phyloP scores from a whole-genome alignment of 495 filamentous ascomycete species.

The Podospora australis region DNA sequence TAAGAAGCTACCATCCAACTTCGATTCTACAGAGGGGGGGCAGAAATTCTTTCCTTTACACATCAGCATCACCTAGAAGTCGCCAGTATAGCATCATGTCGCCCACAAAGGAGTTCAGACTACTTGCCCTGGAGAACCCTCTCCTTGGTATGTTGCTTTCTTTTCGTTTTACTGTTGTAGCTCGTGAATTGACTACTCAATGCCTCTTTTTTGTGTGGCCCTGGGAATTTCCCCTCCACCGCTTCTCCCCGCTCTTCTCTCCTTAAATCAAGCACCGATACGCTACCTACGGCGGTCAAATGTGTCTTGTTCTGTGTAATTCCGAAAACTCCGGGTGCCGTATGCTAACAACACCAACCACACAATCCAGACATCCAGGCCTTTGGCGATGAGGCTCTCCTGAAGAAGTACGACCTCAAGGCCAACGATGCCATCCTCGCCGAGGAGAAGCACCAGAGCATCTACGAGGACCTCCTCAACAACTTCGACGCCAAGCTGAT shows the following conservation, averaged over 20 bases:
- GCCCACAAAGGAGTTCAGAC: conserved; percentile 64
- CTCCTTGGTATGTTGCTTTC: conserved; percentile 63
- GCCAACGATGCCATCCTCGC: conserved; percentile 96
- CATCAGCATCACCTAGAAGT: conserved; percentile 14
- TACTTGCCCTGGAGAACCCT: conserved; percentile 93
- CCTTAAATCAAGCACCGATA: not conserved
- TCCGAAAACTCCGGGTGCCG: too few relatives aligned
- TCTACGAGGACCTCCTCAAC: conserved; percentile 89
- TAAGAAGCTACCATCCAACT: conserved; percentile 5
- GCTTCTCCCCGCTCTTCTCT: not conserved
- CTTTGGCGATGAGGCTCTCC: conserved; percentile 68
- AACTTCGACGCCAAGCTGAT: conserved; percentile 87
- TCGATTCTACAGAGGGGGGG: conserved; percentile 3
- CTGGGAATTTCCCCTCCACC: not conserved
- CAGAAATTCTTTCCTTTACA: conserved; percentile 13
- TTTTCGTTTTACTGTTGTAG: not conserved
- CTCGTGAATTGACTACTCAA: not conserved
- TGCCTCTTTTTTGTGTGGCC: not conserved
- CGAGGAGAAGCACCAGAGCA: conserved; percentile 74
- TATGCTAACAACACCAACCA: not conserved
- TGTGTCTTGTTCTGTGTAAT: too few relatives aligned
- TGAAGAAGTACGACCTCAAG: conserved; percentile 89
- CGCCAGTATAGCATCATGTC: conserved; percentile 52
- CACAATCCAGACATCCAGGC: conserved; percentile 75
- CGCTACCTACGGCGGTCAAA: too few relatives aligned